These are phyloP conservation scores for Cichorium intybus DNA, from an alignment of 140 eudicot species.

Conservation along the genomic window DNA sequence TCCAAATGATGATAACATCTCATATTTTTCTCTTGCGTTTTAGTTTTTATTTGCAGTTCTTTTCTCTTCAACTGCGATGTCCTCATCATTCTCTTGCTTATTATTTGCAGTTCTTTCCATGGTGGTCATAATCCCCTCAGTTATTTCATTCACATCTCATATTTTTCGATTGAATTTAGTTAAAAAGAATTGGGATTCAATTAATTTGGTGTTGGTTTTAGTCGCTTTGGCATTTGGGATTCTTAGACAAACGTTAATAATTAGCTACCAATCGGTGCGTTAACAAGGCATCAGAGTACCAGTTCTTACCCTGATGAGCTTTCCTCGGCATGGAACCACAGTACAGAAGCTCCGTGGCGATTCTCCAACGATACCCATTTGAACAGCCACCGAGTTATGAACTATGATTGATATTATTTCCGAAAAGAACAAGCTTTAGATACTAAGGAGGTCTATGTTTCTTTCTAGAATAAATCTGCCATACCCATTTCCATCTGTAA, in stretches of 20 bases:
- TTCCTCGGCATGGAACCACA: conserved; percentile 34
- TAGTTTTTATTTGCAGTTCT: too few species aligned
- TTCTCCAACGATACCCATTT: conserved; percentile 65
- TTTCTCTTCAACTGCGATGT: conserved; percentile 70
- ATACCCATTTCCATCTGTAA: too few species aligned
- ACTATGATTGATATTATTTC: conserved; percentile 38
- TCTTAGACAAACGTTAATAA: conserved; percentile 56
- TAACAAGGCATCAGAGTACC: conserved; percentile 60
- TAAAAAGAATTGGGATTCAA: conserved; percentile 79
- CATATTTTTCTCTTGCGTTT: too few species aligned
- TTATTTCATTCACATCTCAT: conserved; percentile 42
- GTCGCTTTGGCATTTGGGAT: conserved; percentile 83
- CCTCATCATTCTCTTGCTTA: conserved; percentile 45
- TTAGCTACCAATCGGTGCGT: conserved; percentile 34
- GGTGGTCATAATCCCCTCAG: conserved; percentile 56
- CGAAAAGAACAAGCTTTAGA: conserved; percentile 25
- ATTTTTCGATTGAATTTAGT: conserved; percentile 51
- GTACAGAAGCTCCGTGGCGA: conserved; percentile 36
- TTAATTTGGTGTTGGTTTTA: conserved; percentile 67
- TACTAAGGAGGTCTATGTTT: conserved; percentile 27
- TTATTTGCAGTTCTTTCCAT: conserved; percentile 52
- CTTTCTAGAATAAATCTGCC: too few species aligned
- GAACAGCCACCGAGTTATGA: conserved; percentile 20
- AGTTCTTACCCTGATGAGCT: conserved; percentile 88
- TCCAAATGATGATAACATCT: too few species aligned